phyloP scores from a whole-genome alignment of 169 alveolate species.

The Plasmodium sp. region DNA sequence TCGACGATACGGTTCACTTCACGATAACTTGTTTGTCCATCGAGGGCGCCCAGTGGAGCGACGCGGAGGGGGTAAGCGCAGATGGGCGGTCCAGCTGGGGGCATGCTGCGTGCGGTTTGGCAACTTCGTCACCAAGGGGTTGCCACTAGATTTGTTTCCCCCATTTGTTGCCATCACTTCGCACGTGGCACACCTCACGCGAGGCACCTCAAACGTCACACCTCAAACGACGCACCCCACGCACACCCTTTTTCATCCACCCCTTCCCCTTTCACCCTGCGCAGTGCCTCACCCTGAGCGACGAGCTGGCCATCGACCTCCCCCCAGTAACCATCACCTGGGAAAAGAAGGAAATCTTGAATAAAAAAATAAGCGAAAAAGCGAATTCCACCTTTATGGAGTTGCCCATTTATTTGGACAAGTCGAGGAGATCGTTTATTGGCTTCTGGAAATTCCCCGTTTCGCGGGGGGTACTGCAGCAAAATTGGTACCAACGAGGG shows the following conservation, averaged over 20 bases:
- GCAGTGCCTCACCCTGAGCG: constrained; percentile 80
- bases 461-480: constrained; percentile 80
- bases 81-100: neutral
- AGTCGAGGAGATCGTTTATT: constrained; percentile 85
- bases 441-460: constrained; percentile 86
- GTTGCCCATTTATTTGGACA: constrained; percentile 90
- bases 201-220: too few species aligned
- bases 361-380: constrained; percentile 75
- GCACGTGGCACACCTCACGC: neutral
- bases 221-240: too few species aligned
- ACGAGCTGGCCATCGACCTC: constrained; percentile 80
- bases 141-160: neutral
- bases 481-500: constrained; percentile 89
- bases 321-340: constrained; percentile 88
- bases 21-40: constrained; percentile 86
- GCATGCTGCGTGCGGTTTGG: neutral
- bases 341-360: constrained; percentile 75
- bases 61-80: constrained; percentile 23
- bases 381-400: constrained; percentile 76
- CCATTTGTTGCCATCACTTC: neutral
- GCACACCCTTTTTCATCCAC: neutral
- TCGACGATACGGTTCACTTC: constrained; percentile 79
- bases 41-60: constrained; percentile 90
- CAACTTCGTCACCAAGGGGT: neutral
- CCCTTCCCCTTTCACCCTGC: neutral